Evolutionary conservation across 139 green algal species (phyloP).

Genomic region (Picochlorum sp.): DNA sequence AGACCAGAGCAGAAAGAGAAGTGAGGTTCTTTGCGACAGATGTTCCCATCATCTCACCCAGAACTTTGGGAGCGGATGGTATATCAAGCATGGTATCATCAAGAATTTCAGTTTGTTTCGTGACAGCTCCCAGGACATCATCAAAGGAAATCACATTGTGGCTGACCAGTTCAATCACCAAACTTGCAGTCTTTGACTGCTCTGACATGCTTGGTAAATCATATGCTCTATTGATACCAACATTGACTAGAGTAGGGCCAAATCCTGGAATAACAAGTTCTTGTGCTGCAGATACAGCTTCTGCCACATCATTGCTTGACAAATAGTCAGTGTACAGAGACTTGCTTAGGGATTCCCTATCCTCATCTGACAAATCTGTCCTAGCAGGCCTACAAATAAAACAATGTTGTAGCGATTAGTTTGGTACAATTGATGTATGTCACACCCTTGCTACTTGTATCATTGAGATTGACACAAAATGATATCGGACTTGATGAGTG

Average conservation of each 20-base stretch:
- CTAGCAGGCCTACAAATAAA: constrained; percentile 5
- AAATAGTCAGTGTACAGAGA: constrained; percentile 44
- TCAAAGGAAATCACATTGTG: constrained; percentile 30
- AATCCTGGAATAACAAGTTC: constrained; percentile 34
- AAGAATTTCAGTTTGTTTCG: constrained; percentile 50
- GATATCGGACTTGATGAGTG: constrained; percentile 2
- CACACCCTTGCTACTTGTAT: neutral
- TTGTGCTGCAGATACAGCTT: constrained; percentile 31
- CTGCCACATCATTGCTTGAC: constrained; percentile 21
- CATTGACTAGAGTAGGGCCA: constrained; percentile 33
- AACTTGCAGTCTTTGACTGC: constrained; percentile 39
- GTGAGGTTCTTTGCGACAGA: constrained; percentile 29
- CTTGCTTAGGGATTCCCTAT: constrained; percentile 31
- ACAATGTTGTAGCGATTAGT: neutral
- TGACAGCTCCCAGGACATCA: constrained; percentile 52
- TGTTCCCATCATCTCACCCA: constrained; percentile 53
- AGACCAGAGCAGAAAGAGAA: constrained; percentile 10
- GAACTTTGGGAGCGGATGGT: constrained; percentile 51
- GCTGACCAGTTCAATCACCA: constrained; percentile 52
- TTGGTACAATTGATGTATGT: neutral
- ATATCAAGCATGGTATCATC: constrained; percentile 50
- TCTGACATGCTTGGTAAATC: constrained; percentile 53
- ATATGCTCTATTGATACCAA: constrained; percentile 50
- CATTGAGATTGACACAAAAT: neutral
- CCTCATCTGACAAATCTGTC: constrained; percentile 29